Evolutionary conservation across 163 green algal species (phyloP).

Genomic region (Prototheca stagnorum): DNA sequence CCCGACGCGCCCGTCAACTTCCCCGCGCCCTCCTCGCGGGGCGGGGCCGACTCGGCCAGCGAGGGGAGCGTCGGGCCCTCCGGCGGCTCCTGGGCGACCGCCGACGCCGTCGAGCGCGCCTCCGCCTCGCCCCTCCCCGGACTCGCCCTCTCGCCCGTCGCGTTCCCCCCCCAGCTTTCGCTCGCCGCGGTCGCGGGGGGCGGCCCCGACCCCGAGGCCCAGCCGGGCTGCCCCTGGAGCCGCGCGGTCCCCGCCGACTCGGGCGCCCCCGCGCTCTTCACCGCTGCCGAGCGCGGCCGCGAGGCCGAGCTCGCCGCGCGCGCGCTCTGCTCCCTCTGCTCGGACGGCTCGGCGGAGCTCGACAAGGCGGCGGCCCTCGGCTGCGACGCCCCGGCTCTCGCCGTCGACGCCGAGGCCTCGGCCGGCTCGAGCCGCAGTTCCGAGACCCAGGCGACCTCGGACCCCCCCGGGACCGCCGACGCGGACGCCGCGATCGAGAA

Average conservation of each 20-base stretch:
- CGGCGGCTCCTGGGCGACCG: not conserved
- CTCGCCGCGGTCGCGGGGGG: too few species aligned
- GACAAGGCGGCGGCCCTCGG: not conserved
- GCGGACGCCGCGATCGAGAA: too few species aligned
- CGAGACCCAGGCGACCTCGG: too few species aligned
- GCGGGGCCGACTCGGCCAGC: not conserved
- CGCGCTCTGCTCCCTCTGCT: slow-evolving; percentile 1
- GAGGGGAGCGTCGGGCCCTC: not conserved
- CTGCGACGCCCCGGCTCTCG: too few species aligned
- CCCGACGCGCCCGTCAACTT: slow-evolving; percentile 30
- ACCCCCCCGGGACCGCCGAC: too few species aligned
- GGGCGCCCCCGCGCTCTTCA: slow-evolving; percentile 10
- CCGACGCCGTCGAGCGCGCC: slow-evolving; percentile 3
- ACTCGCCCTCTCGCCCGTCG: slow-evolving; percentile 11
- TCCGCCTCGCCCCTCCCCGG: not conserved
- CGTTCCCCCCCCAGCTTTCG: not conserved
- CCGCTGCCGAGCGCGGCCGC: slow-evolving; percentile 3
- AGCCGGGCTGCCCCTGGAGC: slow-evolving; percentile 11
- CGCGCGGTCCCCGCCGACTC: slow-evolving; percentile 5
- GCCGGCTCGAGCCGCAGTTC: too few species aligned
- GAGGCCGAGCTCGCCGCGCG: slow-evolving; percentile 3
- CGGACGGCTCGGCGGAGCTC: not conserved
- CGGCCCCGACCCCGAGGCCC: slow-evolving; percentile 3
- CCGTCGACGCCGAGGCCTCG: too few species aligned
- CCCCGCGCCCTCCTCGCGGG: slow-evolving; percentile 3